Evolutionary conservation across 1,139 yeast species (phyloP), one percentile per base, ranked within the genome.

Genomic region (Kodamaea sp.): DNA sequence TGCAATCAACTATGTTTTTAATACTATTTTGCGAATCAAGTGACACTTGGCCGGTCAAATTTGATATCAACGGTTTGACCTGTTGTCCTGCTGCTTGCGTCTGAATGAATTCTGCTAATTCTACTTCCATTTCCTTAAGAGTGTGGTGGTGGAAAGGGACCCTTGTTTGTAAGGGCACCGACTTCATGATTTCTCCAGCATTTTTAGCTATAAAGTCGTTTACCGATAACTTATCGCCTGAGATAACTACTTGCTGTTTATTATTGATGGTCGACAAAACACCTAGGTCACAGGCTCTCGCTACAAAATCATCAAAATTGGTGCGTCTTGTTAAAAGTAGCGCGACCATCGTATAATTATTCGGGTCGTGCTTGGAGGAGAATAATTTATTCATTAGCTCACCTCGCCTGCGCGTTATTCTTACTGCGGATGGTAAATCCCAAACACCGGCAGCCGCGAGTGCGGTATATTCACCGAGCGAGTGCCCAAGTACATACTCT

Each of bases 391-490:
- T 73, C 82, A 80, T 77, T 27, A 78, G 64, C 42, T 53, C 45
- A 1, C 83, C 86, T 7, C 86, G 63, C 37, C 61, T 55, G 6
- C 74, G 59, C 7, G 79, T 85, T 7, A 79, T 55, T 44, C 54
- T 49, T n/a, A 78, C 57, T 0, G 79, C 79, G 7, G 70, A 61
- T 2, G 57, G 43, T 8, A 76, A 55, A 11, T 65, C 59, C 29
- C 76, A 54, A 4, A 67, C 62, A 2, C 68, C 69, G 36, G 70
- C 63, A 7, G 75, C 63, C 7, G 67, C 53, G 34, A 74, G 57
- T 0, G 83, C 81, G 2, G 79, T 63, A 45, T 76, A 64, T 53
- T 79, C 84, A 5, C 84, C 85, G 27, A 79, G 54, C 1, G 84
- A 78, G 50, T 79, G 84, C 10, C 85, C 84, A 50, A 78, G 45